These are phyloP conservation scores for Penicillium crystallinum DNA, from an alignment of 495 filamentous ascomycete species.

Conservation along the genomic window DNA sequence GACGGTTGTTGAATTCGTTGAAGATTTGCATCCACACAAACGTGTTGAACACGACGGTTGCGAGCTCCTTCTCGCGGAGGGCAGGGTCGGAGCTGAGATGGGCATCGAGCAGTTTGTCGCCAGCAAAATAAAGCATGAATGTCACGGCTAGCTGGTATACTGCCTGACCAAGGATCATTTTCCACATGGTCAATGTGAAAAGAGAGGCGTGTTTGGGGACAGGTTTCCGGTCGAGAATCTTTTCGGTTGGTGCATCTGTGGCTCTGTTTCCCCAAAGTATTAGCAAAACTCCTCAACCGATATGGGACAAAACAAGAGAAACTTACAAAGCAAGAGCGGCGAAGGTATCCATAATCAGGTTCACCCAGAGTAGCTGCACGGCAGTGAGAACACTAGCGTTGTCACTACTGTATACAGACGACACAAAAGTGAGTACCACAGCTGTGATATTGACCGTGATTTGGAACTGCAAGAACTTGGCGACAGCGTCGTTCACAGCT, in stretches of 20 bases:
- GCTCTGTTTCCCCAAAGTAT: slow-evolving; percentile 36
- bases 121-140: slow-evolving; percentile 73
- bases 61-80: slow-evolving; percentile 43
- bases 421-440: slow-evolving; percentile 75
- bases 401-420: slow-evolving; percentile 63
- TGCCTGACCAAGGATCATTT: slow-evolving; percentile 88
- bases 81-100: slow-evolving; percentile 34
- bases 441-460: slow-evolving; percentile 89
- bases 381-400: slow-evolving; percentile 72
- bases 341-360: slow-evolving; percentile 92
- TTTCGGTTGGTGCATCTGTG: slow-evolving; percentile 75
- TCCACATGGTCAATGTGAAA: slow-evolving; percentile 87
- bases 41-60: slow-evolving; percentile 84
- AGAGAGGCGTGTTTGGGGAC: slow-evolving; percentile 71
- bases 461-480: slow-evolving; percentile 89
- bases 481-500: slow-evolving; percentile 84
- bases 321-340: slow-evolving; percentile 68
- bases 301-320: not conserved
- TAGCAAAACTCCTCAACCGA: slow-evolving; percentile 1
- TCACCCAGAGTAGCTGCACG: slow-evolving; percentile 88
- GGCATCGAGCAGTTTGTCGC: slow-evolving; percentile 51
- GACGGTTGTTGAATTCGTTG: slow-evolving; percentile 91
- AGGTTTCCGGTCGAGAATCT: slow-evolving; percentile 78
- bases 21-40: slow-evolving; percentile 98
- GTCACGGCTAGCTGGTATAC: slow-evolving; percentile 76